Percentiles rank a stretch among this genome's conserved stretches.
Conservation (phyloP, 2,329 filamentous ascomycete species). For the Colletotrichum tropicale region DNA sequence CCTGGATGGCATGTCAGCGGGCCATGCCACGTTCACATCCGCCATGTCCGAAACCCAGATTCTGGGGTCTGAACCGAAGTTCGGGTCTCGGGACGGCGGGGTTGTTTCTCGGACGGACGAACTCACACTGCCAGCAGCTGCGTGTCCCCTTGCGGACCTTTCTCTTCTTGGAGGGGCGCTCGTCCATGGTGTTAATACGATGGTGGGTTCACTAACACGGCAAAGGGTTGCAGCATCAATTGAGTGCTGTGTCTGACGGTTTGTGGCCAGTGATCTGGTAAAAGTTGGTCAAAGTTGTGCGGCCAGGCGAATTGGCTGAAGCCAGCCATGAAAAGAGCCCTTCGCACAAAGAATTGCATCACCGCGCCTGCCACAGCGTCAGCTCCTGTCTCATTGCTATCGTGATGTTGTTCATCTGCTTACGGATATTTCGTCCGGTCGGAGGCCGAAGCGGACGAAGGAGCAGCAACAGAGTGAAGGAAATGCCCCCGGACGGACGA, state of each 20-base stretch:
- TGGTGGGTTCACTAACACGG: background rate
- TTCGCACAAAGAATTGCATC: background rate
- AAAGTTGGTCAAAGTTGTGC: background rate
- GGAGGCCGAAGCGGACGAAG: conserved; percentile 17
- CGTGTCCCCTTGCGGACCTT: conserved; percentile 60
- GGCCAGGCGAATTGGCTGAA: background rate
- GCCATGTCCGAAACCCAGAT: background rate
- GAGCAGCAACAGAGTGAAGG: accelerated
- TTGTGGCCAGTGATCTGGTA: background rate
- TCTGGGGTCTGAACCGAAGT: background rate
- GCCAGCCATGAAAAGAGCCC: background rate
- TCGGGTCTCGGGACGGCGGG: background rate
- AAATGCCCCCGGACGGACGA: background rate
- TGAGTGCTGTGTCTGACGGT: background rate
- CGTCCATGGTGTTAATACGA: background rate
- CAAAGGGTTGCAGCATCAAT: background rate
- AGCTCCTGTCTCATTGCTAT: background rate
- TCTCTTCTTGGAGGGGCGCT: conserved; percentile 31
- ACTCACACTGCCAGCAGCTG: conserved; percentile 64
- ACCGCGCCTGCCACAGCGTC: background rate
- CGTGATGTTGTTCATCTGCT: background rate
- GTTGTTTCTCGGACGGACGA: background rate
- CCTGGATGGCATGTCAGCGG: background rate
- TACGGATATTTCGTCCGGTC: conserved; percentile 9
- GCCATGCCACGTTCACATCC: background rate